A percentile compares a stretch with the other conserved stretches of the same genome.
Conservation (phyloP, 768 basidiomycete genomes). For the Plicaturopsis crispa region DNA sequence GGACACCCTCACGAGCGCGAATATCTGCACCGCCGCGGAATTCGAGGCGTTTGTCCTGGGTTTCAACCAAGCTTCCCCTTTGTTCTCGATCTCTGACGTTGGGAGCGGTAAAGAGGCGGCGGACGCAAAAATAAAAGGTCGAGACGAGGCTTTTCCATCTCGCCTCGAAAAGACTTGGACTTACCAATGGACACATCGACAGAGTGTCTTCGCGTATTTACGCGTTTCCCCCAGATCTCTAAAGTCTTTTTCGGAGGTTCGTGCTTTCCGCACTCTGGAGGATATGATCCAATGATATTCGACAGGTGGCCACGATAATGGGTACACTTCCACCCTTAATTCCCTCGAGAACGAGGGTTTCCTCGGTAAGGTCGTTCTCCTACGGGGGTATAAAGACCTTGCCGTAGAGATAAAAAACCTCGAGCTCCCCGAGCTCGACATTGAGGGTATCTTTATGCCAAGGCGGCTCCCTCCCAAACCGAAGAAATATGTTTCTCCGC, state of each 20-base stretch:
- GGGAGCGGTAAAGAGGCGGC: slow-evolving; percentile 35
- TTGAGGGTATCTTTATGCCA: slow-evolving; percentile 28
- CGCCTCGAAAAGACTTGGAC: too few relatives aligned
- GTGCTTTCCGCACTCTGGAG: slow-evolving; percentile 1
- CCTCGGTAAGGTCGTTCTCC: slow-evolving; percentile 26
- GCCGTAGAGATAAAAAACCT: slow-evolving; percentile 25
- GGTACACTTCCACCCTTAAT: slow-evolving; percentile 29
- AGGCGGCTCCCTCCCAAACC: slow-evolving; percentile 14
- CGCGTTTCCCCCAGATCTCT: slow-evolving; percentile 33
- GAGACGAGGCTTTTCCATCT: background rate
- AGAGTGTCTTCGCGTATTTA: slow-evolving; percentile 52
- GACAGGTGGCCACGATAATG: slow-evolving; percentile 31
- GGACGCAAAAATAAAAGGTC: slow-evolving; percentile 34
- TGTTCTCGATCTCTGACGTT: slow-evolving; percentile 34
- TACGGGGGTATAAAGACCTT: slow-evolving; percentile 30
- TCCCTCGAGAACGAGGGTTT: slow-evolving; percentile 29
- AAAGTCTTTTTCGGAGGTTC: slow-evolving; percentile 32
- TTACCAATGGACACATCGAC: too few relatives aligned
- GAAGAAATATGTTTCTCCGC: slow-evolving; percentile 1
- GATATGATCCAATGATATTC: background rate
- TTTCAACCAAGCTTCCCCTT: slow-evolving; percentile 31
- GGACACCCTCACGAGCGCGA: slow-evolving; percentile 20
- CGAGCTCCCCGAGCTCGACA: slow-evolving; percentile 21
- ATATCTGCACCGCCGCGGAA: slow-evolving; percentile 23
- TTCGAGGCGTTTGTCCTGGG: slow-evolving; percentile 29